A percentile compares a stretch with the other conserved stretches of the same genome.
Conservation (phyloP, 805 yeast genomes). For the Candida vaughaniae region DNA sequence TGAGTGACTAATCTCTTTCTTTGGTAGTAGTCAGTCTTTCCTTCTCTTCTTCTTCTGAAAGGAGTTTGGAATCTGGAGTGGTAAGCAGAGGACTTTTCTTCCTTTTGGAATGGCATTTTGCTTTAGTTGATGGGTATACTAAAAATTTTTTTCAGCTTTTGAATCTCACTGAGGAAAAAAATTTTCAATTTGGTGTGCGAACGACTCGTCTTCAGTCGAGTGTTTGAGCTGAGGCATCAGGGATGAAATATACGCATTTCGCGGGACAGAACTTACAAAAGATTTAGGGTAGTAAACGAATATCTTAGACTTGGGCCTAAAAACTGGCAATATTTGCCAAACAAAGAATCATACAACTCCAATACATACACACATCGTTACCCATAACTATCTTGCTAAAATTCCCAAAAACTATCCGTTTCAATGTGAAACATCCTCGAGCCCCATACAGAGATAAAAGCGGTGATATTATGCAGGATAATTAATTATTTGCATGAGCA, state of each 20-base stretch:
- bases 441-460: too few species aligned
- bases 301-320: too few species aligned
- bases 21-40: constrained; percentile 99
- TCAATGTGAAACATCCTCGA: too few species aligned
- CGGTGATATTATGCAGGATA: too few species aligned
- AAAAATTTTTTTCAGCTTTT: constrained; percentile 7
- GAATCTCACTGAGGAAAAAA: constrained; percentile 4
- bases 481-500: too few species aligned
- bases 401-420: too few species aligned
- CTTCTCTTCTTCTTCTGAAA: constrained; percentile 99
- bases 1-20: constrained; percentile 99
- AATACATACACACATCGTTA: too few species aligned
- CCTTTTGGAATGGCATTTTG: constrained; percentile 15
- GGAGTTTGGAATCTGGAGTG: constrained; percentile 99
- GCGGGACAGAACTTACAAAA: not conserved
- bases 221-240: not conserved
- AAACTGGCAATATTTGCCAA: too few species aligned
- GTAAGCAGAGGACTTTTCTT: constrained; percentile 81
- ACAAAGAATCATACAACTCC: too few species aligned
- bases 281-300: too few species aligned
- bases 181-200: constrained; percentile 14
- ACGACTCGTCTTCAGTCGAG: constrained; percentile 8
- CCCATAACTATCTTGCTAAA: too few species aligned
- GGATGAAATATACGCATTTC: constrained; percentile 2
- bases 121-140: constrained; percentile 7